Evolutionary conservation across 345 rosid species (phyloP).

Genomic region (Eucalyptus guilfoylei): DNA sequence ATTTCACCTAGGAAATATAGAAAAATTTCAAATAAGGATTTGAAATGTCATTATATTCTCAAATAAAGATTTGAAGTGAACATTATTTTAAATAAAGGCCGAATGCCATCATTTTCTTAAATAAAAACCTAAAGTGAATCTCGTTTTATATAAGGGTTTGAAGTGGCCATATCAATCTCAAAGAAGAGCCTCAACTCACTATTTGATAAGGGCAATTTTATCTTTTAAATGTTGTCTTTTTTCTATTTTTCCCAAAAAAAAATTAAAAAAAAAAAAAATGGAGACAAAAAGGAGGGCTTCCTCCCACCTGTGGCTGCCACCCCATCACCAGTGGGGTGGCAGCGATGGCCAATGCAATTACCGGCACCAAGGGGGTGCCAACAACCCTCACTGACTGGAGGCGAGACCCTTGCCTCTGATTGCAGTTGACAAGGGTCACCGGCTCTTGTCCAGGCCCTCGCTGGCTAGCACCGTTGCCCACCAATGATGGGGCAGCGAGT

Average conservation of each 20-base stretch:
- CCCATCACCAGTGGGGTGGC: accelerated
- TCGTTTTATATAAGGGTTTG: accelerated
- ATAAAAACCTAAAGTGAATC: accelerated
- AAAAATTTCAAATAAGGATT: accelerated
- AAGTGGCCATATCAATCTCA: accelerated
- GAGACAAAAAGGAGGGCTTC: no score
- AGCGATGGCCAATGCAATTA: accelerated
- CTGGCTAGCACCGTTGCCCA: accelerated
- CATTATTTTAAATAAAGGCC: accelerated
- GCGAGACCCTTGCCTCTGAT: accelerated
- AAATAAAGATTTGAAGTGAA: accelerated
- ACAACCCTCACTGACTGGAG: no score
- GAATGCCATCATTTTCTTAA: no score
- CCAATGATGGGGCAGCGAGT: accelerated
- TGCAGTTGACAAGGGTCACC: accelerated
- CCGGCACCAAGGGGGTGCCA: accelerated
- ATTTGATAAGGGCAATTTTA: no score
- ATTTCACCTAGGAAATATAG: no score
- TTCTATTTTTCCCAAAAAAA: no score
- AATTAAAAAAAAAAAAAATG: no score
- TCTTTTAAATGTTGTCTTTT: no score
- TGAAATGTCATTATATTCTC: no score
- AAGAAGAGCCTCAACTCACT: accelerated
- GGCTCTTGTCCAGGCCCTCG: accelerated
- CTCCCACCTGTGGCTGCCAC: accelerated